Base-by-base conservation (phyloP, 2,329 filamentous ascomycete species). In the Calycina marina region DNA sequence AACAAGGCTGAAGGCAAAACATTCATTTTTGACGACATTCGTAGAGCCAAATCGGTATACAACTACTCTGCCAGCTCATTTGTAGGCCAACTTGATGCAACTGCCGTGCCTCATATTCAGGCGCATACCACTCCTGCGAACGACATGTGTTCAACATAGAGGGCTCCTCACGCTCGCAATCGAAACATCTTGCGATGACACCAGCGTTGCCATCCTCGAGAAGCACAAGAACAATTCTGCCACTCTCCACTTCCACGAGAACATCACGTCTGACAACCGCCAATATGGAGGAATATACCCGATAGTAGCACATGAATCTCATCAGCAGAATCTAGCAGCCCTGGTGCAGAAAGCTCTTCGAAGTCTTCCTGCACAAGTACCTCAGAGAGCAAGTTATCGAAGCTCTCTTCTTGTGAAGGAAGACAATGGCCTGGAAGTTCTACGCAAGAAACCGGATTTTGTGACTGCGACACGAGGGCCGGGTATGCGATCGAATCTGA, bases 131-230 rank as follows among this genome's bases (percentile, higher is more conserved):
- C 16, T 26, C 8, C n/a, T 36, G 3, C 26, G 18, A 17, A 14
- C 13, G 14, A 12, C 18, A 15, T 35, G 25, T 18, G n/a, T 18
- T 6, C 39, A 41, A n/a, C 42, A 38, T 12, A 57, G 56, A 15
- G 40, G 38, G 25, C 60, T 71, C 36, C 51, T 68, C 12, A 73
- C 69, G 4, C 67, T 88, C 30, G 80, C 80, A 32, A 85, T 90
- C 50, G 82, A 90, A 54, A 79, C 78, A 6, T 85, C 79, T 3
- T 90, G 88, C 64, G 88, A 96, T 58, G 88, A 96, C 60, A 93
- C 86, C 1, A 86, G 80, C 36, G 85, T 94, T 13, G 79, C 88
- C 17, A 58, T 96, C 29, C 64, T 94, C 24, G 71, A 81, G 33
- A 77, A 73, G 45, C 46, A 45, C 24, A 14, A 38, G 6, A 42